phyloP scores from a whole-genome alignment of 768 basidiomycete species.

The Amanita pallidorosea region DNA sequence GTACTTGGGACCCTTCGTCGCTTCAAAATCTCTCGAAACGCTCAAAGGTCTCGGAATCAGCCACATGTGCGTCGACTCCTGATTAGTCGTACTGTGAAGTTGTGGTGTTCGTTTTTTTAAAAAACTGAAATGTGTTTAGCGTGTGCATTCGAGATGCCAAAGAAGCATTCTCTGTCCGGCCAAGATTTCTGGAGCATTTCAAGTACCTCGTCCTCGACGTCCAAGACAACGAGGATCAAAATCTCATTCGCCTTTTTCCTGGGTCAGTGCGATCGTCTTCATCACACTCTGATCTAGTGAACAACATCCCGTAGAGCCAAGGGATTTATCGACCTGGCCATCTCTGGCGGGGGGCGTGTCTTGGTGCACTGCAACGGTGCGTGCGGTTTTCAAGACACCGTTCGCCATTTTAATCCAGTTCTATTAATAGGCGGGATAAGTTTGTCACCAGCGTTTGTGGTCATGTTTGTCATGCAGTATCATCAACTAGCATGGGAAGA shows the following conservation, averaged over 20 bases:
- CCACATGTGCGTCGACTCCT: conserved; percentile 83
- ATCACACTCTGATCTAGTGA: not conserved
- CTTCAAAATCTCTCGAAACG: conserved; percentile 70
- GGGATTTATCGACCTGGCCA: conserved; percentile 62
- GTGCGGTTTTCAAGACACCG: conserved; percentile 10
- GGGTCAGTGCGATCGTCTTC: conserved; percentile 30
- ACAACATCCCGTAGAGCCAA: conserved; percentile 45
- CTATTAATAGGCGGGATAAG: conserved; percentile 63
- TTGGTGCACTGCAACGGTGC: conserved; percentile 85
- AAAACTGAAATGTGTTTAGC: conserved; percentile 35
- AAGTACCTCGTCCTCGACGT: conserved; percentile 76
- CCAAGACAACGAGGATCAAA: conserved; percentile 90
- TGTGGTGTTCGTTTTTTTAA: too few species aligned
- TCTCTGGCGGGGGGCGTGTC: conserved; percentile 54
- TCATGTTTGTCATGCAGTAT: conserved; percentile 90
- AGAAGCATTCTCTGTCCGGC: conserved; percentile 82
- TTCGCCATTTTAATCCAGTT: not conserved
- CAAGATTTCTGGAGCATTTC: conserved; percentile 76
- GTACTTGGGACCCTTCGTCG: conserved; percentile 78
- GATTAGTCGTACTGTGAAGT: too few species aligned
- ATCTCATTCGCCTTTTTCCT: conserved; percentile 87
- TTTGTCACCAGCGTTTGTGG: conserved; percentile 79
- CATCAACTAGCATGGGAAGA: conserved; percentile 80
- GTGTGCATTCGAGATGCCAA: conserved; percentile 85
- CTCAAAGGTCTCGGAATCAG: conserved; percentile 61